These are phyloP conservation scores for Penicillium rolfsii DNA, from an alignment of 2,329 filamentous ascomycete species.

Conservation along the genomic window DNA sequence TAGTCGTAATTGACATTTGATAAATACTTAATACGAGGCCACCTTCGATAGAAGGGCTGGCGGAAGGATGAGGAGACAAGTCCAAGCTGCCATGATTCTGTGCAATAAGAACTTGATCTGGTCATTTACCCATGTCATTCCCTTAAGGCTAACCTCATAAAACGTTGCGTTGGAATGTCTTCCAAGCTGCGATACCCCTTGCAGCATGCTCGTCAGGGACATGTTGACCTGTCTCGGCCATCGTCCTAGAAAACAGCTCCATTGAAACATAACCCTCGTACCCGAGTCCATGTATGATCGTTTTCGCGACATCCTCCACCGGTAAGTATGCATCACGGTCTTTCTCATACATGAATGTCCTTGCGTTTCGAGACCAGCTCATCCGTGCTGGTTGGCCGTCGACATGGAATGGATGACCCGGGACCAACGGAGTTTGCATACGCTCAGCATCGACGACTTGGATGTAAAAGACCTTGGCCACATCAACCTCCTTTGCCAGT, in stretches of 20 bases:
- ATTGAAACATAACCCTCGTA: constrained; percentile 72
- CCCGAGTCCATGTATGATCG: constrained; percentile 58
- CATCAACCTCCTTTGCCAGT: constrained; percentile 60
- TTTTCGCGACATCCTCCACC: constrained; percentile 61
- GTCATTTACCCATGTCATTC: too few species aligned
- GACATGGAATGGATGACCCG: constrained; percentile 62
- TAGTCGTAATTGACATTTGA: background rate
- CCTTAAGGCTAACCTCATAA: too few species aligned
- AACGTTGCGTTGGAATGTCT: constrained; percentile 42
- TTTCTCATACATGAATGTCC: constrained; percentile 68
- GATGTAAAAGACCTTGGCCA: constrained; percentile 71
- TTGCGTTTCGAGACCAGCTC: constrained; percentile 78
- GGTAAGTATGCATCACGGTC: constrained; percentile 69
- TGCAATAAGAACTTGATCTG: too few species aligned
- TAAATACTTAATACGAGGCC: background rate
- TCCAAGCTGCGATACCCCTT: constrained; percentile 57
- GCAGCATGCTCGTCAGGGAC: constrained; percentile 60
- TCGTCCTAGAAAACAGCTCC: constrained; percentile 68
- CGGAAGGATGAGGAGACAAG: too few species aligned
- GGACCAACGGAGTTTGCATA: constrained; percentile 59
- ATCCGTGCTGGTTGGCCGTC: constrained; percentile 65
- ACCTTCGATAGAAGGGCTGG: too few species aligned
- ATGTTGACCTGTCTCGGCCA: constrained; percentile 56
- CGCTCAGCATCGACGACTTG: constrained; percentile 76
- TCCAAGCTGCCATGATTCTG: too few species aligned